These are phyloP conservation scores for Ceratocystis diversiconidia DNA, from an alignment of 2,329 filamentous ascomycete species.

Conservation along the genomic window DNA sequence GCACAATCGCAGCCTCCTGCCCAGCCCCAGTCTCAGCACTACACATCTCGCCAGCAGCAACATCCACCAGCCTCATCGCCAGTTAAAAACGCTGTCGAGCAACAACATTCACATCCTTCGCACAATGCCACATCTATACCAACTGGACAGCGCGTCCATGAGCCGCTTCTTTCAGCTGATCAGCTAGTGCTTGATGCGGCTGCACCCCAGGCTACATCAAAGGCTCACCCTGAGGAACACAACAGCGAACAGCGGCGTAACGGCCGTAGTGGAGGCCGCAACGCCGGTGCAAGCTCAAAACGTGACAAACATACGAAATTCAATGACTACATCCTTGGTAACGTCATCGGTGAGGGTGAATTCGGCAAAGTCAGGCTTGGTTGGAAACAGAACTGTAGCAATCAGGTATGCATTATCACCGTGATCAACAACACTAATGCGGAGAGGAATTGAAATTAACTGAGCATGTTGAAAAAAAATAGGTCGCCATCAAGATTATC, in stretches of 20 bases:
- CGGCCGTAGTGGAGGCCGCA: conserved; percentile 13
- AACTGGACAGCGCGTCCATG: conserved; percentile 17
- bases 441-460: background rate
- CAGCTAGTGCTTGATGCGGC: conserved; percentile 28
- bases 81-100: conserved; percentile 1
- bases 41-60: conserved; percentile 5
- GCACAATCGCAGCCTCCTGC: background rate
- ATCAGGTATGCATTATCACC: conserved; percentile 42
- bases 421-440: background rate
- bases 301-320: conserved; percentile 68
- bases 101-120: background rate
- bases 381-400: conserved; percentile 89
- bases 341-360: conserved; percentile 92
- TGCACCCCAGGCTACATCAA: conserved; percentile 32
- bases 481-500: conserved; percentile 97
- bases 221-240: conserved; percentile 27
- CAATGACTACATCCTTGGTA: conserved; percentile 87
- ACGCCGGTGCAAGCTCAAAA: conserved; percentile 23
- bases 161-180: conserved; percentile 15
- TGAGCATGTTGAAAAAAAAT: conserved; percentile 13
- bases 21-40: background rate
- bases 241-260: conserved; percentile 19
- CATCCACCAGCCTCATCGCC: conserved; percentile 4
- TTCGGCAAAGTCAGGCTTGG: conserved; percentile 98
- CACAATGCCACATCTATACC: conserved; percentile 22